phyloP scores from a whole-genome alignment of 2,329 filamentous ascomycete species.

The Torrubiella hemipterigena region DNA sequence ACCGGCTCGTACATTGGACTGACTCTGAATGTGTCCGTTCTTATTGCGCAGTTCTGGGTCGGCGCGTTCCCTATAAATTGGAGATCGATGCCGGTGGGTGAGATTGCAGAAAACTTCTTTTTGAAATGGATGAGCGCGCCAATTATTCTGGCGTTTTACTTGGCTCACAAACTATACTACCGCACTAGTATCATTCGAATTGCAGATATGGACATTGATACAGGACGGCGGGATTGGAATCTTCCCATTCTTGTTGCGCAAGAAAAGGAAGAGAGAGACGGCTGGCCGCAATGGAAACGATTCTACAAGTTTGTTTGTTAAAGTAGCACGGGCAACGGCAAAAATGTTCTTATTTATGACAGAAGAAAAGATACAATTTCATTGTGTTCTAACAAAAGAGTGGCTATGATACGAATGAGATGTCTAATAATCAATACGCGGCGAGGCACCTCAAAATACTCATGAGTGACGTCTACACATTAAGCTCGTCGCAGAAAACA shows the following conservation, averaged over 20 bases:
- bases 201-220: slow-evolving; percentile 75
- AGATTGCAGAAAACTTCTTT: slow-evolving; percentile 58
- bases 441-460: background rate
- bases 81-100: slow-evolving; percentile 23
- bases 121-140: slow-evolving; percentile 58
- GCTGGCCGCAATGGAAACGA: slow-evolving; percentile 69
- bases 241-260: slow-evolving; percentile 66
- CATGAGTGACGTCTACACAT: background rate
- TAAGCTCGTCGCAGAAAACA: slow-evolving; percentile 5
- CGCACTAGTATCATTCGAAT: slow-evolving; percentile 54
- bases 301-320: slow-evolving; percentile 63
- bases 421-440: background rate
- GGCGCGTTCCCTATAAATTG: slow-evolving; percentile 65
- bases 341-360: background rate
- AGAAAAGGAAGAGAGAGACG: slow-evolving; percentile 60
- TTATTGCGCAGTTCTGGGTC: slow-evolving; percentile 81
- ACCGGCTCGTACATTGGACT: slow-evolving; percentile 73
- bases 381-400: too few species aligned
- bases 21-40: slow-evolving; percentile 59
- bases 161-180: slow-evolving; percentile 65
- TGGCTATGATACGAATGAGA: background rate
- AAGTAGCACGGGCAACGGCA: slow-evolving; percentile 3
- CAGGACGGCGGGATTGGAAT: slow-evolving; percentile 76
- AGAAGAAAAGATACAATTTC: too few species aligned
- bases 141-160: slow-evolving; percentile 55